Conservation (phyloP, 306 rosid species). For the Vigna hirtella region DNA sequence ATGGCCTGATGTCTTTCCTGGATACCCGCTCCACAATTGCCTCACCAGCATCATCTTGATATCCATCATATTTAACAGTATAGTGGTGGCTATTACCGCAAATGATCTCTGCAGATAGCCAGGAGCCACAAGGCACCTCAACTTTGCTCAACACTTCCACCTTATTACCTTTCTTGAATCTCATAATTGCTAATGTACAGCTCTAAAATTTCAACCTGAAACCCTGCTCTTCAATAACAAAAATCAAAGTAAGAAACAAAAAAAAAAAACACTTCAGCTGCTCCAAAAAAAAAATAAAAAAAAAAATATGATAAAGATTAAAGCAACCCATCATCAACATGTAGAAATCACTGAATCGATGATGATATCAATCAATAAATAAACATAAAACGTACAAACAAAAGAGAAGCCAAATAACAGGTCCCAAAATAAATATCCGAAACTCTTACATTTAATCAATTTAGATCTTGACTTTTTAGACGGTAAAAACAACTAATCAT, state of each 20-base stretch:
- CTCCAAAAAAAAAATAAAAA: neutral
- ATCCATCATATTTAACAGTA: constrained; percentile 73
- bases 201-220: constrained; percentile 37
- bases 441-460: constrained; percentile 36
- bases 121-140: constrained; percentile 82
- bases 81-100: constrained; percentile 73
- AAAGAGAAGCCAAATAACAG: constrained; percentile 34
- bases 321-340: constrained; percentile 25
- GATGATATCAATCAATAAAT: constrained; percentile 34
- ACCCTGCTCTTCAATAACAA: constrained; percentile 44
- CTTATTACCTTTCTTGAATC: constrained; percentile 80
- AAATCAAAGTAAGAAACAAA: constrained; percentile 20
- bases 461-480: constrained; percentile 48
- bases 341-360: constrained; percentile 25
- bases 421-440: constrained; percentile 24
- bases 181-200: constrained; percentile 53
- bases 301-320: constrained; percentile 1
- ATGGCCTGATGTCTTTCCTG: constrained; percentile 77
- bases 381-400: constrained; percentile 26
- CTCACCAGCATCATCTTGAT: constrained; percentile 46
- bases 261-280: neutral
- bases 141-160: constrained; percentile 85
- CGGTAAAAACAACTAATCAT: constrained; percentile 33
- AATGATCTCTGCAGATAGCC: constrained; percentile 86
- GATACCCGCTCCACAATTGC: constrained; percentile 66